Conservation (phyloP, 1,139 yeast species). For the Ogataea hybrid region DNA sequence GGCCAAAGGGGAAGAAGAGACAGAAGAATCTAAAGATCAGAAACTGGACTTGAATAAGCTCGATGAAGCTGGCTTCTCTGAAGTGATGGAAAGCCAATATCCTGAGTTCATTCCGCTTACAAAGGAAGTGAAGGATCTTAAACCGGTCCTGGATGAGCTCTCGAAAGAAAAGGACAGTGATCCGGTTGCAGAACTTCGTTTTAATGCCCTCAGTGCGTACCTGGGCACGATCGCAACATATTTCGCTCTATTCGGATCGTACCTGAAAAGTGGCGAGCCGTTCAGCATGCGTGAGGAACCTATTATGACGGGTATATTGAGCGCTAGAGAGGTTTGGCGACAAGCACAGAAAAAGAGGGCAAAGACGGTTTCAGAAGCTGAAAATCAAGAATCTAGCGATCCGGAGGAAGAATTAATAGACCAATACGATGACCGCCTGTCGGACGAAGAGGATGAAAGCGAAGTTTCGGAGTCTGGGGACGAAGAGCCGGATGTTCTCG, state of each 20-base stretch:
- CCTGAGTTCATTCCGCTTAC: conserved; percentile 86
- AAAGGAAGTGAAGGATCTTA: conserved; percentile 55
- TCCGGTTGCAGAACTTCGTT: conserved; percentile 48
- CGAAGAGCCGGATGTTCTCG: conserved; percentile 28
- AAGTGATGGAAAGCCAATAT: conserved; percentile 54
- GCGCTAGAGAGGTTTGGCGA: conserved; percentile 88
- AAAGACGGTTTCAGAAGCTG: conserved; percentile 32
- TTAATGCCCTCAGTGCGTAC: conserved; percentile 72
- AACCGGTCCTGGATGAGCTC: conserved; percentile 42
- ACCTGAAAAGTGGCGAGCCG: conserved; percentile 51
- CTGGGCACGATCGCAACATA: conserved; percentile 72
- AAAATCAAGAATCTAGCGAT: conserved; percentile 23
- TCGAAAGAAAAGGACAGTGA: conserved; percentile 28
- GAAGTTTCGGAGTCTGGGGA: conserved; percentile 25
- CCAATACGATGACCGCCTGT: conserved; percentile 11
- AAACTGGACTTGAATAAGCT: conserved; percentile 37
- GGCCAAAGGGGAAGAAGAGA: conserved; percentile 41
- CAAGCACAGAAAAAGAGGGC: conserved; percentile 45
- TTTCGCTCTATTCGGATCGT: conserved; percentile 65
- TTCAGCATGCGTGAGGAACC: conserved; percentile 82
- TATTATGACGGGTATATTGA: conserved; percentile 80
- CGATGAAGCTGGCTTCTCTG: conserved; percentile 43
- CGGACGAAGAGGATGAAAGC: conserved; percentile 8
- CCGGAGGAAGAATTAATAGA: conserved; percentile 15
- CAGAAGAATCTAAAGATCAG: conserved; percentile 27